phyloP scores from a whole-genome alignment of 768 basidiomycete genomes.

The Tricholoma furcatifolium region DNA sequence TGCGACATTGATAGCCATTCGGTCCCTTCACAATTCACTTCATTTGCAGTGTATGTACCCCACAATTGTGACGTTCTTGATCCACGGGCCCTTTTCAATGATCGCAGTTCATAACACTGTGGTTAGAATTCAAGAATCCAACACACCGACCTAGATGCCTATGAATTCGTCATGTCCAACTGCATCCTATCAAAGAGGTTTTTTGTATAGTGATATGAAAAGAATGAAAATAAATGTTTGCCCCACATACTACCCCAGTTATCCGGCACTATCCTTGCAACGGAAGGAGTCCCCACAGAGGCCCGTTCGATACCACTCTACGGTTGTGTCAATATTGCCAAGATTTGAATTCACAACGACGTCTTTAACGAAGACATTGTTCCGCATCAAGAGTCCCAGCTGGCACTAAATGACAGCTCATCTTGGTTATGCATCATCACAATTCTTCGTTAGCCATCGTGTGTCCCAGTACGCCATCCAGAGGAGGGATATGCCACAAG shows the following conservation, averaged over 20 bases:
- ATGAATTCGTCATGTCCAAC: too few relatives aligned
- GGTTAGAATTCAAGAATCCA: not conserved
- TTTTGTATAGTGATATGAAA: too few relatives aligned
- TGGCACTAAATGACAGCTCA: slow-evolving; percentile 11
- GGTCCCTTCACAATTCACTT: not conserved
- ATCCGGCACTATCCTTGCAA: slow-evolving; percentile 75
- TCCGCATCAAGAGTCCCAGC: slow-evolving; percentile 17
- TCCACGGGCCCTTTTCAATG: not conserved
- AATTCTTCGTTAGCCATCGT: not conserved
- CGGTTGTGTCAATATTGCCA: slow-evolving; percentile 32
- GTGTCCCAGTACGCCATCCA: slow-evolving; percentile 15
- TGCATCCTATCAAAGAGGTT: too few relatives aligned
- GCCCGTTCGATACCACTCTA: slow-evolving; percentile 55
- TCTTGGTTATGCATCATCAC: slow-evolving; percentile 20
- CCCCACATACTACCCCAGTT: slow-evolving; percentile 81
- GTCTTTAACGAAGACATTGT: not conserved
- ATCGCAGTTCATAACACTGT: not conserved
- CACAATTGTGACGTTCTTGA: not conserved
- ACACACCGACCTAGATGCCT: too few relatives aligned
- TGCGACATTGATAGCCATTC: not conserved
- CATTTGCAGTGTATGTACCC: not conserved
- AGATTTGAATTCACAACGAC: not conserved
- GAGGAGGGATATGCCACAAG: slow-evolving; percentile 19
- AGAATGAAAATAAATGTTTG: slow-evolving; percentile 40
- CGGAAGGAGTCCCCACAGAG: slow-evolving; percentile 82